phyloP scores from a whole-genome alignment of 2,329 filamentous ascomycete species.

The Alternaria sp. region DNA sequence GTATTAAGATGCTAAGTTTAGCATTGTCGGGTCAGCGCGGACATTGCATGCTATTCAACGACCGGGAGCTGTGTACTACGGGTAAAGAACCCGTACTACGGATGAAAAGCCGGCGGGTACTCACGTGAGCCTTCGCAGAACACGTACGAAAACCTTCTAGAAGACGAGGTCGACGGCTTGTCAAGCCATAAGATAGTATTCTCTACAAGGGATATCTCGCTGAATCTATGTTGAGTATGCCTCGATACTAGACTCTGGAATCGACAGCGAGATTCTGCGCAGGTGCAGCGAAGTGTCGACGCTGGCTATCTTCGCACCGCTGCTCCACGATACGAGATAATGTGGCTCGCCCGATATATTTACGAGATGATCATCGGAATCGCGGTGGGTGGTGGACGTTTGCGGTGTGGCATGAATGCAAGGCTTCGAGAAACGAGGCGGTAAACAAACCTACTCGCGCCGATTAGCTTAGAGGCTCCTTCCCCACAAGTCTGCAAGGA shows the following conservation, averaged over 20 bases:
- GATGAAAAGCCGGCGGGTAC: background rate
- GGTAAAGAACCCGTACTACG: background rate
- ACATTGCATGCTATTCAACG: background rate
- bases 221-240: background rate
- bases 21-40: background rate
- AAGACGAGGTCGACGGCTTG: background rate
- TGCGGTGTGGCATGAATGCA: background rate
- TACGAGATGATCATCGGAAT: background rate
- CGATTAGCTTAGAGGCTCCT: background rate
- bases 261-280: background rate
- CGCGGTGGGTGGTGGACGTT: background rate
- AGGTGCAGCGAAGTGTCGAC: background rate
- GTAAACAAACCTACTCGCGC: background rate
- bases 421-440: background rate
- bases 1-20: background rate
- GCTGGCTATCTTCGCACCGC: background rate
- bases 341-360: background rate
- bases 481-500: background rate
- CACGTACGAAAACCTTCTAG: background rate
- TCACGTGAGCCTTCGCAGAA: background rate
- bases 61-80: background rate
- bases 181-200: fast-evolving
- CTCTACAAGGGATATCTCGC: background rate
- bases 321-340: background rate
- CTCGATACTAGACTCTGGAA: background rate